Base-by-base conservation (phyloP, 2,329 filamentous ascomycete genomes). In the Balansia obtecta region DNA sequence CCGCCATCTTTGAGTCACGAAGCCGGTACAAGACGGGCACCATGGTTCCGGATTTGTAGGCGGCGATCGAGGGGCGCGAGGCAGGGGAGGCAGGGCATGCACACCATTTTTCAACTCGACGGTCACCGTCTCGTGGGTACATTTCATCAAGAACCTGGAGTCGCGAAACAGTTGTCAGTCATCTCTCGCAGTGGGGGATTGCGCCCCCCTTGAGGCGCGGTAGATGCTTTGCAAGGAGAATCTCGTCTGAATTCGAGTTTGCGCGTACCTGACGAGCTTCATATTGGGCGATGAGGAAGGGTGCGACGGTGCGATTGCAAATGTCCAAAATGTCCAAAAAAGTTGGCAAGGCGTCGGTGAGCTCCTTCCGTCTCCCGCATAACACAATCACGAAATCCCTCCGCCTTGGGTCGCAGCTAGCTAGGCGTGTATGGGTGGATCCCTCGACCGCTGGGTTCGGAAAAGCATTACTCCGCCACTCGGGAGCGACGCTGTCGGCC, bases 41-140 rank as follows among this genome's bases (percentile, higher is more conserved):
- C 18, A 42, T 6, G 5, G 18, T 20, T 20, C 15, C 16, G 40
- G 16, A 20, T 11, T 22, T 6, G 12, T 42, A 7, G 3, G 18
- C 16, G 40, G 11, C 16, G 16, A 8, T 16, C 6, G 40, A 42
- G 6, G 6, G 18, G 27, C 12, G 7, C 11, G 40, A 22, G 22
- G 40, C 7, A 32, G 40, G 32, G 18, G 9, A 16, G 22, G 42
- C 20, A 22, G n/a, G n/a, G n/a, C n/a, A n/a, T n/a, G n/a, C 68
- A 44, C 75, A 93, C 90, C 93, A 80, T 97, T 97, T 71, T 98
- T 98, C 60, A 98, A 77, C 71, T 98, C 93, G 69, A 98, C 87
- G 43, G 91, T 97, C 63, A 97, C 93, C 63, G 93, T 95, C 75
- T 98, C 93, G 71, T 96, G 97, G 70, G 87, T 83, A 71, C 91